phyloP scores from a whole-genome alignment of 768 basidiomycete species.

The Candolleomyces aberdarensis region DNA sequence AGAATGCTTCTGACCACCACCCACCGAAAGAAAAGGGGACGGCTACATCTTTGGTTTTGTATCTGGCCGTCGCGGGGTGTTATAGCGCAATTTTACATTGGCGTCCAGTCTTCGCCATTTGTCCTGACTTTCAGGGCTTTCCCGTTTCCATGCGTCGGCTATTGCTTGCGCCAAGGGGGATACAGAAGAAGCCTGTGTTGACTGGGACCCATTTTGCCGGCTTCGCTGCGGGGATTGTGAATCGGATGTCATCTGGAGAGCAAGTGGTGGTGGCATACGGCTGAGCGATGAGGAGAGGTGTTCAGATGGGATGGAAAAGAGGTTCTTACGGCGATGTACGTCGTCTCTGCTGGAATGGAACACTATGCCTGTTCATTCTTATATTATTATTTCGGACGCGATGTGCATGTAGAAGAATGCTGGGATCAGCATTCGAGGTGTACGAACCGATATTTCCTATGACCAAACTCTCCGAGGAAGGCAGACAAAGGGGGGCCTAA shows the following conservation, averaged over 20 bases:
- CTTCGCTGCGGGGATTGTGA: slow-evolving; percentile 34
- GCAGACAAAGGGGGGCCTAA: slow-evolving; percentile 47
- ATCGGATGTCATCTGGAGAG: slow-evolving; percentile 42
- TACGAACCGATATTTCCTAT: slow-evolving; percentile 33
- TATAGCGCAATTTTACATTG: slow-evolving; percentile 49
- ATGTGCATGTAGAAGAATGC: slow-evolving; percentile 34
- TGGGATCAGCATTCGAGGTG: slow-evolving; percentile 34
- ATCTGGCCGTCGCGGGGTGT: slow-evolving; percentile 33
- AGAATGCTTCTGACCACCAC: background rate
- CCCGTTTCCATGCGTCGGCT: slow-evolving; percentile 64
- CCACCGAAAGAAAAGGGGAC: slow-evolving; percentile 1
- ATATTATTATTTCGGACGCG: slow-evolving; percentile 39
- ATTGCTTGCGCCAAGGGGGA: slow-evolving; percentile 60
- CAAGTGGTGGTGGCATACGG: slow-evolving; percentile 27
- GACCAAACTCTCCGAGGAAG: slow-evolving; percentile 27
- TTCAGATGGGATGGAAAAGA: slow-evolving; percentile 18
- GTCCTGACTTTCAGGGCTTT: slow-evolving; percentile 57
- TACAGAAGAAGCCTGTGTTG: slow-evolving; percentile 33
- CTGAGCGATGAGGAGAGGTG: slow-evolving; percentile 26
- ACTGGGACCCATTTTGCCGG: slow-evolving; percentile 27
- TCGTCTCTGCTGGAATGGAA: slow-evolving; percentile 31
- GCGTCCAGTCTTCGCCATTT: slow-evolving; percentile 52
- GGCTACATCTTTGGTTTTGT: slow-evolving; percentile 54
- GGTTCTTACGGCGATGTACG: slow-evolving; percentile 33
- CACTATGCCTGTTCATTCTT: slow-evolving; percentile 39